Base-by-base conservation (phyloP, 148 eudicot species). In the Vaccinium darrowii region DNA sequence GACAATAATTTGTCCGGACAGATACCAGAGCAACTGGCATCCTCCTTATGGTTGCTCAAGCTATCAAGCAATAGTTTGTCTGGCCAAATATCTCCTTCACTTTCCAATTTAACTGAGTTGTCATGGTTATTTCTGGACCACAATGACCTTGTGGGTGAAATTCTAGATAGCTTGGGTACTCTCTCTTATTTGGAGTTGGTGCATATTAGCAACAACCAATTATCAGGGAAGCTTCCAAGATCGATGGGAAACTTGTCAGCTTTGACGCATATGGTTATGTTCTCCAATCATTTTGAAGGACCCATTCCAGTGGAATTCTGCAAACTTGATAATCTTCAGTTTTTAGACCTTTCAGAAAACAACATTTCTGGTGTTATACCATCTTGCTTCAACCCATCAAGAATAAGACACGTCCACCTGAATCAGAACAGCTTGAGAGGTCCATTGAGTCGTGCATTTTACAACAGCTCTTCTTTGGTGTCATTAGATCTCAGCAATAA, bases 311-410 rank as follows among this genome's bases (percentile, higher is more conserved):
- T 39, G 11, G 82, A 80, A 23, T 21, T 80, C 30, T 80, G 82
- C 72, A 36, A 80, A 19, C 72, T 57, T 19, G 51, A 57, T 8
- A 25, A 3, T 23, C 82, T 57, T 16, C 9, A 15, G 9, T 80
- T 57, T 60, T 15, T 80, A 33, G 82, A 80, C 82, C 71, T 80
- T 23, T 80, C 82, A 7, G 16, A 80, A 8, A 80, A 80, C 49
- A 57, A 80, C 14, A n/a, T 78, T 49, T n/a, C 10, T 3, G 62
- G 81, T 25, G 0, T 18, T 4, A 53, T 76, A 47, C 79, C 79
- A 47, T n/a, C 79, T 76, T 76, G 79, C 56, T 47, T 76, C 54
- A 76, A 49, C 62, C 81, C 39, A 13, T 4, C 81, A 1, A 51
- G 3, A 10, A 57, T 80, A 80, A 33, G 21, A 11, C 16, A 58